phyloP scores from a whole-genome alignment of 257 asterid species.

The Solanum pimpinellifolium region DNA sequence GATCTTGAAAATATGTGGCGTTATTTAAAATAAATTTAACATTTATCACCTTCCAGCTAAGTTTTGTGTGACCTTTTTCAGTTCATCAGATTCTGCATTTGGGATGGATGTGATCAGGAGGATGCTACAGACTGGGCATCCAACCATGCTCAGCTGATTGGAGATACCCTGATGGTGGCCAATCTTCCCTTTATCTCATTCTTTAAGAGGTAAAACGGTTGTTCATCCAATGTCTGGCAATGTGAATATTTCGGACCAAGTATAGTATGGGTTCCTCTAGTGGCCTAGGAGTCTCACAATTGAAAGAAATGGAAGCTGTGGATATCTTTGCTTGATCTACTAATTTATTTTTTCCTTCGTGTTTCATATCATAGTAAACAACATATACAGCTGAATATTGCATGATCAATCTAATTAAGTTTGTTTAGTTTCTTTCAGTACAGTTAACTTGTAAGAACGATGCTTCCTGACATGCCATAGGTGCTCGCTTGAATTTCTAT shows the following conservation, averaged over 20 bases:
- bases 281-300: neutral
- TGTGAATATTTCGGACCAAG: neutral
- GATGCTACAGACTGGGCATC: constrained; percentile 99
- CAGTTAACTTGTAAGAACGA: neutral
- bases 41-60: constrained; percentile 11
- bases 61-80: constrained; percentile 51
- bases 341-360: neutral
- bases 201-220: neutral
- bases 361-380: neutral
- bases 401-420: neutral
- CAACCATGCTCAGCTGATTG: constrained; percentile 83
- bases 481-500: neutral
- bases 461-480: neutral
- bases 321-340: neutral
- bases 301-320: neutral
- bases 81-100: constrained; percentile 98
- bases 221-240: neutral
- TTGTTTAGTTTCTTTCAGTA: neutral
- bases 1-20: neutral
- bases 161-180: neutral
- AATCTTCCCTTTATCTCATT: neutral
- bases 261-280: neutral
- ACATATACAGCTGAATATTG: neutral
- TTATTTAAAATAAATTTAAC: neutral
- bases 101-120: constrained; percentile 98